Base-by-base conservation (phyloP, 2,329 filamentous ascomycete species). In the Fusarium lateritium region DNA sequence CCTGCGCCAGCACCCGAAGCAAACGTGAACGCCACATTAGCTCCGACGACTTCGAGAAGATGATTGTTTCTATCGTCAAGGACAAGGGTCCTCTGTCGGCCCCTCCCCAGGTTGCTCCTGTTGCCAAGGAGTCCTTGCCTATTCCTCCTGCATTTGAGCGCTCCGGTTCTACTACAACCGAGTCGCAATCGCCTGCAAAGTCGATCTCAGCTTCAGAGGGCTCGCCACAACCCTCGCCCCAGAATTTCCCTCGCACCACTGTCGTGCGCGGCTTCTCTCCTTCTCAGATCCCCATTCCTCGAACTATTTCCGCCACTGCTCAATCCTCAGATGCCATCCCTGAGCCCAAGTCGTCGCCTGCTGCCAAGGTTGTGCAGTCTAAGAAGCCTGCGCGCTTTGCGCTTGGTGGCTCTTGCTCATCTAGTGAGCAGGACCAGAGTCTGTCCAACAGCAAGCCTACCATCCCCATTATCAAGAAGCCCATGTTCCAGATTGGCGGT, bases 41-140 rank as follows among this genome's bases (percentile, higher is more conserved):
- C n/a, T 94, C 95, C 8, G 88, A 93, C 75, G 93, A 96, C 74
- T 86, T 98, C 31, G 94, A 97, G 80, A 97, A 97, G 83, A 97
- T 98, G 88, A 93, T 98, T 42, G 89, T 92, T 58, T 94, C 91
- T 39, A 98, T 98, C 57, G 96, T 98, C 77, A 93, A 97, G 79
- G 92, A 96, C 80, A 94, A 93, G 79, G 86, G 84, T 52, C 88
- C 84, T 73, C 79, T 89, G 10, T 84, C 86, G 19, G 79, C 79
- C 28, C 79, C 79, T 43, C 72, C 74, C 6, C 71, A 75, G 7
- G 63, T 70, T 45, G 65, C 74, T 33, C 70, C 75, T 34, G 51
- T 72, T 76, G 78, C 47, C 78, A 85, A 85, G 51, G 82, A 87
- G 59, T 84, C 77, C 7, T 66, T 74, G 24, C 65, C 74, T 15